A percentile compares a stretch with the other conserved stretches of the same genome.
Evolutionary conservation across 2,329 filamentous ascomycete species (phyloP).

Genomic region (Eurotiales sp.): DNA sequence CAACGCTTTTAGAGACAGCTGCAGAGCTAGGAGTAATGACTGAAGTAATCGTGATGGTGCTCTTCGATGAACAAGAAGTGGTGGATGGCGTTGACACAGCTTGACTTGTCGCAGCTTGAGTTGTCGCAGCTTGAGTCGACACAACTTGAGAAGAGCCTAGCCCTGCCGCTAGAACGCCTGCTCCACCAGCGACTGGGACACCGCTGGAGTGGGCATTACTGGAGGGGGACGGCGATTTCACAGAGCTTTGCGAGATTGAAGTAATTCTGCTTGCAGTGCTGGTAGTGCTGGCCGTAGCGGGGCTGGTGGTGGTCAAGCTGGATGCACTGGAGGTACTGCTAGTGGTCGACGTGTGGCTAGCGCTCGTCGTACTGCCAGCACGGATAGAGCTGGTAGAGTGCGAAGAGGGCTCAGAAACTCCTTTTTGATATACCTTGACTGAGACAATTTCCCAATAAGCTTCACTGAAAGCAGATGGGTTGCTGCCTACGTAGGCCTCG

Average conservation of each 20-base stretch:
- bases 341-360: no score
- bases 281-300: slow-evolving; percentile 2
- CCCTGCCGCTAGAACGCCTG: background rate
- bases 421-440: slow-evolving; percentile 59
- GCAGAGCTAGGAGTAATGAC: slow-evolving; percentile 1
- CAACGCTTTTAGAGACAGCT: background rate
- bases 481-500: slow-evolving; percentile 65
- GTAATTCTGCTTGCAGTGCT: background rate
- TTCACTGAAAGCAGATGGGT: slow-evolving; percentile 66
- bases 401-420: slow-evolving; percentile 3
- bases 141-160: no score
- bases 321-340: no score
- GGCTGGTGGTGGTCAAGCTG: background rate
- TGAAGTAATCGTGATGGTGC: slow-evolving; percentile 3
- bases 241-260: background rate
- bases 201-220: background rate
- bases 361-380: background rate
- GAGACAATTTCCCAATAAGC: slow-evolving; percentile 77
- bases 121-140: background rate
- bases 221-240: background rate
- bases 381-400: background rate
- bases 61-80: slow-evolving; percentile 2
- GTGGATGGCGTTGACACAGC: background rate
- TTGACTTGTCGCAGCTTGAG: background rate
- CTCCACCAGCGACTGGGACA: background rate